Evolutionary conservation across 2,329 filamentous ascomycete species (phyloP), one percentile per base, ranked within the genome.

Genomic region (Cladosporium sp.): DNA sequence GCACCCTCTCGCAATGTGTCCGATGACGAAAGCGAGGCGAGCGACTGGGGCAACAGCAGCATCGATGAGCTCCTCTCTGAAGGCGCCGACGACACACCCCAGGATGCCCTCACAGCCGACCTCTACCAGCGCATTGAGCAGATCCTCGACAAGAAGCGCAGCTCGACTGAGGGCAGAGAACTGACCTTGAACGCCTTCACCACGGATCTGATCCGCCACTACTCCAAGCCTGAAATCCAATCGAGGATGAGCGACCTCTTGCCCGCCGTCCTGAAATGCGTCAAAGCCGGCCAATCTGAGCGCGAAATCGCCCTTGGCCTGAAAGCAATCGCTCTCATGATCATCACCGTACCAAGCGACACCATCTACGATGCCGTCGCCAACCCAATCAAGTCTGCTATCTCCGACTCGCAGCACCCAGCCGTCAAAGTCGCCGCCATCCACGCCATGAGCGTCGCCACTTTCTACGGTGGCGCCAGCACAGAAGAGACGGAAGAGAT

Each of bases 121-220:
- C 79, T 93, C 38, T 81, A 84, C 32, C 85, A 88, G 68, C 86
- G 89, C 66, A 88, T 96, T 68, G 84, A 89, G 58, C 88, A 91
- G 71, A 86, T 96, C 32, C 83, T 90, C 64, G 87, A 91, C 71
- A 88, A 91, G 72, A 96, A 96, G 83, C 88, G 90, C 70, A 92
- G 89, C 78, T 92, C 88, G 70, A 86, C 85, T 28, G 86, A 91
- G 68, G 87, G 88, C 26, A 87, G 92, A 62, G 90, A 92, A 72
- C 82, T 86, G 49, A 85, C 84, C 34, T 80, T 93, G 59, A 81
- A 80, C 54, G 82, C 82, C 1, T 92, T 89, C 75, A 83, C 85
- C 49, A 85, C 88, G 61, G 82, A 91, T 24, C 77, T 93, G 61
- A 91, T 89, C 68, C 84, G 86, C 55, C 88, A 91, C 72, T 92